Conservation (phyloP, 2,329 filamentous ascomycete genomes). For the Epichloe baconii region DNA sequence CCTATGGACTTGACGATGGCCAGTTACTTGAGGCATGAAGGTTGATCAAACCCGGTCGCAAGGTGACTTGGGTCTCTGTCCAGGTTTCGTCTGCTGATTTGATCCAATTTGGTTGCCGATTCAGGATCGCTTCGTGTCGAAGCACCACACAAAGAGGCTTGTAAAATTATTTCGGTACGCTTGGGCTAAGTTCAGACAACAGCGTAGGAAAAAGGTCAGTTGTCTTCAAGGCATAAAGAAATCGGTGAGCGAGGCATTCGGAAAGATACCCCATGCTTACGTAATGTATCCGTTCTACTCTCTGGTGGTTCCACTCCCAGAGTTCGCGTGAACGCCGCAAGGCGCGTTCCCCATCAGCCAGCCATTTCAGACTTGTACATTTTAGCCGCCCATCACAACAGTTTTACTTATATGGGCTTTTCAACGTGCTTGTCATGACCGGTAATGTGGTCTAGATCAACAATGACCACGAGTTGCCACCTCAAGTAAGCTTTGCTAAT, state of each 20-base stretch:
- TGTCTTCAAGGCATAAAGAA: too few species aligned
- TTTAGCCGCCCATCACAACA: not conserved
- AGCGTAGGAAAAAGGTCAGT: too few species aligned
- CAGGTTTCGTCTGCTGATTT: not conserved
- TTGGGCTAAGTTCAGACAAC: too few species aligned
- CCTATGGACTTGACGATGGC: constrained; percentile 37
- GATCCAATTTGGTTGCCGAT: too few species aligned
- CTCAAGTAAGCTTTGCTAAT: not conserved
- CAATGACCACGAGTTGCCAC: not conserved
- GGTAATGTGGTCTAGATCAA: not conserved
- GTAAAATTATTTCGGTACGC: too few species aligned
- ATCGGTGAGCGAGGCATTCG: too few species aligned
- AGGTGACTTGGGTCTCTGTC: not conserved
- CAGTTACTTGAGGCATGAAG: constrained; percentile 5
- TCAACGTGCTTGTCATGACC: not conserved
- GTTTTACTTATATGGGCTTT: not conserved
- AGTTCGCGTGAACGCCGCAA: not conserved
- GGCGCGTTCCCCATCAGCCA: not conserved
- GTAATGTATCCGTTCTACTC: not conserved
- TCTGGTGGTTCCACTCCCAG: not conserved
- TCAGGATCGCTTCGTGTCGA: too few species aligned
- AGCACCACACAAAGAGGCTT: too few species aligned
- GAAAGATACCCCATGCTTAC: not conserved
- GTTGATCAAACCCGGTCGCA: too few species aligned
- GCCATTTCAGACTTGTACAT: too few species aligned